Evolutionary conservation across 139 green algal genomes (phyloP).

Genomic region (Volvox africanus): DNA sequence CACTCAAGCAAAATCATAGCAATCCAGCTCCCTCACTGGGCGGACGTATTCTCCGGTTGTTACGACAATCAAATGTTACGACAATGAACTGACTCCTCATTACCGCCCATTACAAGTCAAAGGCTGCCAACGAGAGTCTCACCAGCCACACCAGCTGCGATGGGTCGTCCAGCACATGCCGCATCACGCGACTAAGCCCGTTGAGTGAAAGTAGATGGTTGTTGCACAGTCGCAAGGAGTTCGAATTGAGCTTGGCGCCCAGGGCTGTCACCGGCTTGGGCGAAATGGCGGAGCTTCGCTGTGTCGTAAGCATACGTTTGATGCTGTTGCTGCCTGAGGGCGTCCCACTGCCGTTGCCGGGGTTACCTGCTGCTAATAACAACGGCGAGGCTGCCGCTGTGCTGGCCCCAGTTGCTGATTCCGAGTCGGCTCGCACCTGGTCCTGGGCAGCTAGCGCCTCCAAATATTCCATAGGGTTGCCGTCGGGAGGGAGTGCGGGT

Average conservation of each 20-base stretch:
- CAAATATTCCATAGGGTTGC: slow-evolving; percentile 22
- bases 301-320: neutral
- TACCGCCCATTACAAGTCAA: no score
- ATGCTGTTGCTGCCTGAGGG: neutral
- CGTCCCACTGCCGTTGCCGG: neutral
- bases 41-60: no score
- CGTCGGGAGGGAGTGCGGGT: slow-evolving; percentile 14
- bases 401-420: neutral
- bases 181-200: slow-evolving; percentile 40
- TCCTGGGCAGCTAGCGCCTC: slow-evolving; percentile 20
- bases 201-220: slow-evolving; percentile 37
- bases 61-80: no score
- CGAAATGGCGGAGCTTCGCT: neutral
- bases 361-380: neutral
- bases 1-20: no score
- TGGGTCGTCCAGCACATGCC: slow-evolving; percentile 43
- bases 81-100: no score
- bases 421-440: neutral
- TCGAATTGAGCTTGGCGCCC: slow-evolving; percentile 38
- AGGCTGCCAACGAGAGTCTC: neutral
- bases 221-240: slow-evolving; percentile 47
- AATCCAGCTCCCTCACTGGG: no score
- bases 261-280: neutral
- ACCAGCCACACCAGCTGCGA: slow-evolving; percentile 62
- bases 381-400: neutral